These are phyloP conservation scores for Sporothrix sp. DNA, from an alignment of 2,329 filamentous ascomycete species.

Conservation along the genomic window DNA sequence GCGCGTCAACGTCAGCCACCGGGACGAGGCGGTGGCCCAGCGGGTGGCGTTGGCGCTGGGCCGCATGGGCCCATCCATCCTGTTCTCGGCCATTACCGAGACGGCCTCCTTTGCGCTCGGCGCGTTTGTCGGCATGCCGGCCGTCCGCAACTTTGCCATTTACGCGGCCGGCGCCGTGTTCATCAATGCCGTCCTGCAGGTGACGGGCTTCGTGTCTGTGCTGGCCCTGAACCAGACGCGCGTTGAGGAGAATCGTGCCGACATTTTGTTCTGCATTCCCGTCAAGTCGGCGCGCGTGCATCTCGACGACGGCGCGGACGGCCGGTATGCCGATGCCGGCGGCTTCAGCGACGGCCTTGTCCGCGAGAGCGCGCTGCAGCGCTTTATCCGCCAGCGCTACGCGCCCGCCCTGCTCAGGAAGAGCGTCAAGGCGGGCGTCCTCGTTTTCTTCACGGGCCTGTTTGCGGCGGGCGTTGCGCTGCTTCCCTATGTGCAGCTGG, in stretches of 20 bases:
- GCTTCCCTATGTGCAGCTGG: conserved; percentile 74
- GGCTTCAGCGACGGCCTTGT: conserved; percentile 62
- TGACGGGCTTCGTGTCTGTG: conserved; percentile 94
- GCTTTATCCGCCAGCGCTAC: conserved; percentile 83
- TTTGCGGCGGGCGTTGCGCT: conserved; percentile 80
- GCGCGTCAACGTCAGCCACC: conserved; percentile 82
- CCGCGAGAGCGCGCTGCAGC: conserved; percentile 74
- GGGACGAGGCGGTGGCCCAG: conserved; percentile 78
- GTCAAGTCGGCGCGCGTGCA: conserved; percentile 65
- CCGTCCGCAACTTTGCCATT: conserved; percentile 91
- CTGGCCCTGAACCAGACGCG: conserved; percentile 83
- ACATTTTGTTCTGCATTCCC: conserved; percentile 84
- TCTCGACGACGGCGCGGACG: conserved; percentile 40
- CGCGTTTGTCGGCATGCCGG: conserved; percentile 93
- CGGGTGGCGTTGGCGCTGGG: conserved; percentile 82
- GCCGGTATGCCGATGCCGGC: conserved; percentile 26
- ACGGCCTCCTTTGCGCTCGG: conserved; percentile 89
- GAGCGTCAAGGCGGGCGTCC: conserved; percentile 65
- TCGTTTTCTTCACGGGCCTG: conserved; percentile 75
- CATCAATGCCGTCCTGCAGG: conserved; percentile 92
- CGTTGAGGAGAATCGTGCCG: conserved; percentile 78
- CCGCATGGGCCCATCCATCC: conserved; percentile 91
- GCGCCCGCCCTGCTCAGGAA: conserved; percentile 72
- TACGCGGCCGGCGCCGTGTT: conserved; percentile 95
- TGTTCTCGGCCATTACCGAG: conserved; percentile 90